Conservation (phyloP, 495 filamentous ascomycete species). For the Beverwykella pulmonaria region DNA sequence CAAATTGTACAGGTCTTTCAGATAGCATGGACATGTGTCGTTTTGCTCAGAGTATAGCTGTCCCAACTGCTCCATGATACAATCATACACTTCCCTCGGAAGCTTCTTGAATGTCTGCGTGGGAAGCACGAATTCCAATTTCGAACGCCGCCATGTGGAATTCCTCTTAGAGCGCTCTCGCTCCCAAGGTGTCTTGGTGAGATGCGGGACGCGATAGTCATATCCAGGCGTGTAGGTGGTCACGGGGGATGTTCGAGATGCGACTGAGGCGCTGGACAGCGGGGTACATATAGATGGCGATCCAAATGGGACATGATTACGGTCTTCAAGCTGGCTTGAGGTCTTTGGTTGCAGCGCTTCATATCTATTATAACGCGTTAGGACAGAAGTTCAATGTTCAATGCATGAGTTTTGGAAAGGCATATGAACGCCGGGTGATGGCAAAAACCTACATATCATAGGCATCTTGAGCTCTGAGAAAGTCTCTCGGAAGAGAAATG, state of each 20-base stretch:
- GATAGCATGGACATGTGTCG: constrained; percentile 70
- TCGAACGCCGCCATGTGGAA: constrained; percentile 15
- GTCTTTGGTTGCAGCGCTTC: constrained; percentile 13
- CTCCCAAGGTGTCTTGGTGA: constrained; percentile 46
- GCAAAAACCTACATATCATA: constrained; percentile 2
- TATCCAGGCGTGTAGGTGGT: constrained; percentile 4
- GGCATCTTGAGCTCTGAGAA: constrained; percentile 1
- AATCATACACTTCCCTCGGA: constrained; percentile 61
- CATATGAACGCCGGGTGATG: too few species aligned
- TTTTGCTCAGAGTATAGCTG: constrained; percentile 50
- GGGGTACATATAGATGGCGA: constrained; percentile 7
- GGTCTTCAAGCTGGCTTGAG: neutral
- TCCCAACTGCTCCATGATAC: constrained; percentile 57
- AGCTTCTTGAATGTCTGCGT: constrained; percentile 51
- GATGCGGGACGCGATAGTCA: constrained; percentile 36
- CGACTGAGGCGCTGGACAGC: constrained; percentile 1
- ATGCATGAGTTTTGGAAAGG: too few species aligned
- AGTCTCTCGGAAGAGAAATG: constrained; percentile 1
- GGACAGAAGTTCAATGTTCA: neutral
- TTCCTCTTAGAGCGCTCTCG: constrained; percentile 33
- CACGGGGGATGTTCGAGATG: constrained; percentile 8
- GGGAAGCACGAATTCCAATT: constrained; percentile 10
- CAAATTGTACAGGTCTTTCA: constrained; percentile 71
- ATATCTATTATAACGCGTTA: neutral
- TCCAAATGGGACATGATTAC: constrained; percentile 12